A percentile compares a stretch with the other conserved stretches of the same genome.
Conservation (phyloP, 2,329 filamentous ascomycete genomes). For the Immersiporthe knoxdaviesiana region DNA sequence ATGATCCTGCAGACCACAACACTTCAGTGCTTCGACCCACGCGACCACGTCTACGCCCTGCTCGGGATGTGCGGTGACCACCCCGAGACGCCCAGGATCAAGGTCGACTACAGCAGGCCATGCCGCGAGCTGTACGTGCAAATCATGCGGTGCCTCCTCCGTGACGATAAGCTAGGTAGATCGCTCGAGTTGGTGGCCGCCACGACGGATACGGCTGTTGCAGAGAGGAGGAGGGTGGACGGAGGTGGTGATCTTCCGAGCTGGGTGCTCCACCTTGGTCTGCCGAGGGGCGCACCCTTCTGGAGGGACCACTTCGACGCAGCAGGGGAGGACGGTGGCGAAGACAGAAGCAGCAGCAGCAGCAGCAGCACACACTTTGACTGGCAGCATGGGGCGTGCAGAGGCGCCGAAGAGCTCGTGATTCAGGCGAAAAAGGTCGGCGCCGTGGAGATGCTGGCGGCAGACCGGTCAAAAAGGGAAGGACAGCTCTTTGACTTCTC, state of each 20-base stretch:
- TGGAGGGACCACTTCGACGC: not conserved
- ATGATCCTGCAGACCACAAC: constrained; percentile 25
- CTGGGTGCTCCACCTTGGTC: not conserved
- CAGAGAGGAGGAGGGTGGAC: not conserved
- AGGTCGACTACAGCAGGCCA: not conserved
- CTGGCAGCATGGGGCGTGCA: not conserved
- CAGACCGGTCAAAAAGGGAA: not conserved
- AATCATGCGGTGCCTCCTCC: not conserved
- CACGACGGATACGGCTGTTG: not conserved
- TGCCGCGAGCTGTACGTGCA: not conserved
- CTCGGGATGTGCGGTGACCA: constrained; percentile 24
- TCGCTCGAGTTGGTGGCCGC: constrained; percentile 1
- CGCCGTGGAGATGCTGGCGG: not conserved
- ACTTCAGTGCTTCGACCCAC: constrained; percentile 27
- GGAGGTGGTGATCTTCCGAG: not conserved
- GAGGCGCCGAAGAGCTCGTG: not conserved
- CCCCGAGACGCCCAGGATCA: not conserved
- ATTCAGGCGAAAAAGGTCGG: not conserved
- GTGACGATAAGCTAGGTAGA: not conserved
- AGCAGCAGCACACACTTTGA: not conserved
- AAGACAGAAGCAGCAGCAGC: too few species aligned
- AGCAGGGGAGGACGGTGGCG: not conserved
- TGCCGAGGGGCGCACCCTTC: not conserved
- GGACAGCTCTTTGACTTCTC: not conserved
- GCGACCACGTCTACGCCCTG: constrained; percentile 31